Evolutionary conservation across 352 stramenopile genomes (phyloP).

Genomic region (Pythium sukuiense): DNA sequence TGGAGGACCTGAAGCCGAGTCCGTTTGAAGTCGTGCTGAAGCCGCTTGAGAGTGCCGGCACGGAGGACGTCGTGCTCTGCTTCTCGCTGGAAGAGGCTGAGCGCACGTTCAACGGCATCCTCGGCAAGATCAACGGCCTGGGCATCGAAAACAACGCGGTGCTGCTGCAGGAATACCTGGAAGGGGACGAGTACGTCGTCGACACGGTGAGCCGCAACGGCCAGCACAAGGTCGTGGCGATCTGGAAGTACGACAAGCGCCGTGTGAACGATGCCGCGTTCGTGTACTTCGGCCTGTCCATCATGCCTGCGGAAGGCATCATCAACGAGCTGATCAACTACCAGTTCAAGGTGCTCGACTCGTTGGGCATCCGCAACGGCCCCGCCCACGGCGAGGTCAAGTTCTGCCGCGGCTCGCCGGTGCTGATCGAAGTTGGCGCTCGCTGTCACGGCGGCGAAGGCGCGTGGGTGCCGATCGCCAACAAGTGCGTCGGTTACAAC

Average conservation of each 20-base stretch:
- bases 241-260: constrained; percentile 99
- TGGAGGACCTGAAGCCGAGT: constrained; percentile 54
- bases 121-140: constrained; percentile 86
- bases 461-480: constrained; percentile 90
- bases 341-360: constrained; percentile 75
- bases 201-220: constrained; percentile 94
- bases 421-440: constrained; percentile 95
- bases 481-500: constrained; percentile 92
- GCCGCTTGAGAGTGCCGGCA: constrained; percentile 75
- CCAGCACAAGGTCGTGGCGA: constrained; percentile 93
- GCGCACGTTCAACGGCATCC: constrained; percentile 81
- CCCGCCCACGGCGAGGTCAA: constrained; percentile 85
- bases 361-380: constrained; percentile 71
- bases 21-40: constrained; percentile 92
- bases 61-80: constrained; percentile 82
- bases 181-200: constrained; percentile 95
- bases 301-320: constrained; percentile 65
- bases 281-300: constrained; percentile 91
- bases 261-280: constrained; percentile 93
- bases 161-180: constrained; percentile 93
- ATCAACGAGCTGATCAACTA: constrained; percentile 85
- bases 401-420: constrained; percentile 81
- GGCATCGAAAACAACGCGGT: constrained; percentile 85
- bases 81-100: constrained; percentile 70
- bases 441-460: constrained; percentile 96